Percentiles rank a stretch among this genome's conserved stretches.
Evolutionary conservation across 1,284 basidiomycete species (phyloP).

Genomic region (Pseudozyma hubeiensis): DNA sequence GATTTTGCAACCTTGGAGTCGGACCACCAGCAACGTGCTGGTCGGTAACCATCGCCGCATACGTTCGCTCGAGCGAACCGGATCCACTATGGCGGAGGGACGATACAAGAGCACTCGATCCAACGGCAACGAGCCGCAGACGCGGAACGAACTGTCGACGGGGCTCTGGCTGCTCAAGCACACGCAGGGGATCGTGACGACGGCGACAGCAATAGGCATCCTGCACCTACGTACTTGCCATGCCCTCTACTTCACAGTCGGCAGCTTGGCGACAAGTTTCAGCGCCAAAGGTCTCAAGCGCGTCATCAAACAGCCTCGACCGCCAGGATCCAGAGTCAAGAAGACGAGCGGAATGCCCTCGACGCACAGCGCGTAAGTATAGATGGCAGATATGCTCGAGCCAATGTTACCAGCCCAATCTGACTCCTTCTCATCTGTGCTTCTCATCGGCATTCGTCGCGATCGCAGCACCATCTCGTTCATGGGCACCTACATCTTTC

Average conservation of each 20-base stretch:
- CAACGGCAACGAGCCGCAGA: neutral
- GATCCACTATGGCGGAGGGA: neutral
- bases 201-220: conserved; percentile 47
- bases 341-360: conserved; percentile 57
- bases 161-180: conserved; percentile 51
- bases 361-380: conserved; percentile 50
- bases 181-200: conserved; percentile 51
- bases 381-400: neutral
- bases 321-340: conserved; percentile 44
- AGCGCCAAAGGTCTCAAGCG: conserved; percentile 50
- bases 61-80: neutral
- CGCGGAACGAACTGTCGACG: conserved; percentile 27
- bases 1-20: too few relatives aligned
- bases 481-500: conserved; percentile 51
- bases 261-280: conserved; percentile 48
- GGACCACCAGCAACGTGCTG: neutral
- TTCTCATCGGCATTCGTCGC: neutral
- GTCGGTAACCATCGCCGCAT: neutral
- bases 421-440: neutral
- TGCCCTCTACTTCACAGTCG: conserved; percentile 40
- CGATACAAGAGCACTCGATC: neutral
- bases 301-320: conserved; percentile 57
- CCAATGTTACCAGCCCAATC: neutral
- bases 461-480: conserved; percentile 45
- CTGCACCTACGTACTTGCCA: conserved; percentile 48